Base-by-base conservation (phyloP, 2,329 filamentous ascomycete genomes). In the Ascochyta clinopodiicola region DNA sequence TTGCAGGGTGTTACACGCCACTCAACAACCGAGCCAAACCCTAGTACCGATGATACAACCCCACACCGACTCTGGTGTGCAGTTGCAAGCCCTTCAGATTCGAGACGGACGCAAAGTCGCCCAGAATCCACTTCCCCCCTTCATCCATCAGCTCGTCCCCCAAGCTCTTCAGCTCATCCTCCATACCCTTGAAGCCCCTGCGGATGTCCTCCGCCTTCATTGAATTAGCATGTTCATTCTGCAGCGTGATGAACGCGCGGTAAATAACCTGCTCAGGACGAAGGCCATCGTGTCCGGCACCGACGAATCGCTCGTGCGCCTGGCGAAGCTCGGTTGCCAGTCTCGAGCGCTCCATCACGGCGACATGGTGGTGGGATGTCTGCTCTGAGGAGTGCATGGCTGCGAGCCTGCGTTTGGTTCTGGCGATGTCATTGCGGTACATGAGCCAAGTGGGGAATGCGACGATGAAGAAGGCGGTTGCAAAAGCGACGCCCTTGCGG, bases 231-330 rank as follows among this genome's bases (percentile, higher is more conserved):
- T 50, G 22, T 6, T 25, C 32, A 2, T 45, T 17, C 40, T 42
- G 34, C 29, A 47, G 37, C 24, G 21, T 19, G n/a, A 22, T 19
- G 22, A 56, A 31, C 1, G 42, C 43, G 8, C 25, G 31, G 4
- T 34, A 25, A 17, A 56, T 50, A 24, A 56, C 38, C n/a, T 56
- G 40, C 27, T 56, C 52, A 17, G 52, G 36, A 25, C 47, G 35
- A 22, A 50, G 12, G 8, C 29, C 42, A 10, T 10, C 36, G 22
- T 37, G 21, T 3, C 42, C 42, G 8, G 52, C 47, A 9, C 31
- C 6, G 32, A 46, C n/a, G 27, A 56, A 56, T 9, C 6, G 13
- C 24, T 56, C 46, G 13, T 46, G 36, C 4, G 42, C 36, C 7
- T 34, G 37, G 15, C 47, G 36, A 17, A 56, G 37, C 19, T 46